Evolutionary conservation across 169 alveolate species (phyloP), one percentile per base, ranked within the genome.

Genomic region (Plasmodium reichenowi): DNA sequence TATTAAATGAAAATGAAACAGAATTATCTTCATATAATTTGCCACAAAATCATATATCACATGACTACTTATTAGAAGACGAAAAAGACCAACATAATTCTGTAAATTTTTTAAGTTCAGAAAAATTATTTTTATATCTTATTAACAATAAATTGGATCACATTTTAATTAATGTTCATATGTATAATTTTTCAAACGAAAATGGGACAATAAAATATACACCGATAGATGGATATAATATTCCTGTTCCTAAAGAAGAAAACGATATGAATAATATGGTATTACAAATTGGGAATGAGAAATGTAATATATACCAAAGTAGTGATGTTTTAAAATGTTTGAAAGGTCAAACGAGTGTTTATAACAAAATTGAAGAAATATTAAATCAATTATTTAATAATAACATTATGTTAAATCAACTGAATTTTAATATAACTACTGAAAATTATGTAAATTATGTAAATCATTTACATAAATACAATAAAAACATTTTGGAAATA

Each of bases 71-170:
- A 8, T 24, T 15, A 50, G 38, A 50, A 20, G 38, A 29, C n/a
- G 58, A 43, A 52, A 54, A 15, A 56, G 60, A 73, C 12, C 45
- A 15, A 15, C 1, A 15, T 38, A 38, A 38, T 38, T 38, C 47
- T 38, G 47, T 38, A 0, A 5, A 38, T 38, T 38, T 38, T 38
- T 38, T 38, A 26, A 47, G 29, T 47, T 80, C 54, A 48, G 70
- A 80, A 60, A n/a, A 50, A 1, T 0, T 80, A 29, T 80, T 80
- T 62, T 48, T 80, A 68, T 56, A 58, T 12, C 70, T 72, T 56
- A 22, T 80, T 68, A 80, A 80, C 59, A 58, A 64, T 15, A 59
- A 72, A 50, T 32, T 80, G 64, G 71, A 80, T 38, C 24, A 8
- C 9, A 47, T 67, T 58, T 63, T 80, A 17, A 17, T 68, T 17